Conservation (phyloP, 352 stramenopile species). For the Pythium vanterpoolii region DNA sequence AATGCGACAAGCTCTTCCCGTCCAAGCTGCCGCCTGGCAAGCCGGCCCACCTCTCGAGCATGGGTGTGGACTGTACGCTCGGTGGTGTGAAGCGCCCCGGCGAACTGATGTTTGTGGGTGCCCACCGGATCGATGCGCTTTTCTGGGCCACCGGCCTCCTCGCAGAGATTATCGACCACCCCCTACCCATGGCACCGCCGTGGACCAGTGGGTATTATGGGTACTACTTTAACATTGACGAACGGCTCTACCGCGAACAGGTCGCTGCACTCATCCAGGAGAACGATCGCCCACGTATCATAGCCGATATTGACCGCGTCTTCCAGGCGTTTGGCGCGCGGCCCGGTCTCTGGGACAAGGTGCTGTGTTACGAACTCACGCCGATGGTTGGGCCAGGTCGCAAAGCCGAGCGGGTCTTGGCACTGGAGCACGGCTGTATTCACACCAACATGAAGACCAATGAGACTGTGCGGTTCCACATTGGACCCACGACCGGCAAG, state of each 20-base stretch:
- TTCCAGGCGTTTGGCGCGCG: conserved; percentile 13
- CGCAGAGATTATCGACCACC: conserved; percentile 14
- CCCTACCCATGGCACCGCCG: conserved; percentile 3
- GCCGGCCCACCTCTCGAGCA: conserved; percentile 16
- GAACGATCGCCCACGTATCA: conserved; percentile 12
- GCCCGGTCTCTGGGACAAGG: conserved; percentile 16
- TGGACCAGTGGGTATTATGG: conserved; percentile 8
- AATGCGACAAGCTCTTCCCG: conserved; percentile 22
- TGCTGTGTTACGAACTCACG: conserved; percentile 23
- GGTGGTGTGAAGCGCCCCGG: conserved; percentile 15
- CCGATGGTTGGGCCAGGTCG: neutral
- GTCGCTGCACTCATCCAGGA: neutral
- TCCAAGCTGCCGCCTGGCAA: conserved; percentile 19
- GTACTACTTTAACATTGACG: conserved; percentile 17
- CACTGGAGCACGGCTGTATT: conserved; percentile 22
- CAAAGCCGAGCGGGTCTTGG: neutral
- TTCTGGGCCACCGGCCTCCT: conserved; percentile 21
- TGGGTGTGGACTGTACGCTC: conserved; percentile 20
- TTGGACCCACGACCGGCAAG: conserved; percentile 11
- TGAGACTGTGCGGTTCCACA: conserved; percentile 13
- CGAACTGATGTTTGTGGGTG: conserved; percentile 23
- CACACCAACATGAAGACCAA: conserved; percentile 12
- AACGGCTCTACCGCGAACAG: conserved; percentile 11
- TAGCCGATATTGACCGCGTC: conserved; percentile 1
- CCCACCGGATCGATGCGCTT: conserved; percentile 15